Evolutionary conservation across 2,329 filamentous ascomycete species (phyloP), one percentile per base, ranked within the genome.

Genomic region (Anthostomella pinea): DNA sequence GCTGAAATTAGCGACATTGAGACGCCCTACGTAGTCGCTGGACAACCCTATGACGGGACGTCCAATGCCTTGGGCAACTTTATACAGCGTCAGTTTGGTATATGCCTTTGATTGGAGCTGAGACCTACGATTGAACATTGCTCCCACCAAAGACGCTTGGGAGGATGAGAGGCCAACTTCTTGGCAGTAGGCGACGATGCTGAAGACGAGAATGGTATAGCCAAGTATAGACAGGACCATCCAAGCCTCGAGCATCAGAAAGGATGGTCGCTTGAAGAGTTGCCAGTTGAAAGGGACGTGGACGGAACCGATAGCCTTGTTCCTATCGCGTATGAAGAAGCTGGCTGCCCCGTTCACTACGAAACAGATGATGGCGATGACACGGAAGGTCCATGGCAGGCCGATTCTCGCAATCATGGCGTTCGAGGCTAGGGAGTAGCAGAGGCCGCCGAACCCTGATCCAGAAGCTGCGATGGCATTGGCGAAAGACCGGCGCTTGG

Each of bases 121-220:
- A 7, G 8, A 56, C 38, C 74, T 67, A 54, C 83, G 55, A 56
- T 87, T 90, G 50, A 90, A 73, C 23, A 89, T 62, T 4, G 86
- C 86, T n/a, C 79, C 82, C 29, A 87, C 71, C 11, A 88, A 68
- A 0, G 81, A 80, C 6, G 83, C 85, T 53, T 90, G 79, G 5
- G 75, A 70, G 2, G 83, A 68, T 1, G 71, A 70, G 19, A 89
- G 72, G 1, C 85, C 85, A 27, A 89, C 75, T 4, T 72, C 73
- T 38, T 75, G 72, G 23, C 82, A 82, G 54, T 88, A 91, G 56
- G 83, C 85, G 10, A 85, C 80, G 29, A 90, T 65, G 8, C 79
- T 84, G 61, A 89, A 91, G 28, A 89, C 72, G n/a, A 89, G 70
- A 4, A 87, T 82, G 17, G 86, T 72, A 51, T 91, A 91, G 5